Base-by-base conservation (phyloP, 768 basidiomycete genomes). In the Asterophora lycoperdoides region DNA sequence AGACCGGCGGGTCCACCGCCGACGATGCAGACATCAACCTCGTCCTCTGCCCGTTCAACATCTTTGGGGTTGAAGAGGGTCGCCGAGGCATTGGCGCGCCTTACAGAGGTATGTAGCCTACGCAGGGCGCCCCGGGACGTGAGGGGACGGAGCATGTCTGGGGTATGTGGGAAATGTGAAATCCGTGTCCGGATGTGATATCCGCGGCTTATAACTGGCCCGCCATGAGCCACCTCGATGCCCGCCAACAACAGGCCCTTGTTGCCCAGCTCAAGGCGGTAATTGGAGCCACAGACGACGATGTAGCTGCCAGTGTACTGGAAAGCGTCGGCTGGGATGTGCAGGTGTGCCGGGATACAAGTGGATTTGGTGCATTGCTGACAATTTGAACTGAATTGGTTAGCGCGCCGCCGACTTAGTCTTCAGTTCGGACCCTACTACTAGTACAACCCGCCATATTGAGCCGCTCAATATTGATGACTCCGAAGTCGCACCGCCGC, bases 21-120 rank as follows among this genome's bases (percentile, higher is more conserved):
- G 48, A 96, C 93, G 61, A 99, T 97, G 65, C 93, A 95, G 30
- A 98, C 93, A 59, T 99, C 95, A 30, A 94, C 93, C 37, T 92
- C 81, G 60, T 98, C 96, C 36, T 84, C 78, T n/a, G 82, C 81
- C 10, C 93, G 80, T 54, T 96, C 89, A 14, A 93, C 74, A n/a
- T 64, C 67, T 13, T 67, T 66, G 0, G 84, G 78, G 59, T 88
- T 77, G 63, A 73, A 76, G 55, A 75, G 59, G 48, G 38, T 11
- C 29, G 44, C 11, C 19, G 29, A 3, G 23, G 23, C 23, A 23
- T 23, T 23, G 23, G 23, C 14, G 14, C 52, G 49, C 4, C 41
- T 29, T 19, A 34, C 37, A 32, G 56, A 47, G 26, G 49, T 35
- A 23, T 57, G 59, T 5, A 60, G 8, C 2, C 53, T 41, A 37